Evolutionary conservation across 495 filamentous ascomycete genomes (phyloP), one percentile per base, ranked within the genome.

Genomic region (Cercophora scortea): DNA sequence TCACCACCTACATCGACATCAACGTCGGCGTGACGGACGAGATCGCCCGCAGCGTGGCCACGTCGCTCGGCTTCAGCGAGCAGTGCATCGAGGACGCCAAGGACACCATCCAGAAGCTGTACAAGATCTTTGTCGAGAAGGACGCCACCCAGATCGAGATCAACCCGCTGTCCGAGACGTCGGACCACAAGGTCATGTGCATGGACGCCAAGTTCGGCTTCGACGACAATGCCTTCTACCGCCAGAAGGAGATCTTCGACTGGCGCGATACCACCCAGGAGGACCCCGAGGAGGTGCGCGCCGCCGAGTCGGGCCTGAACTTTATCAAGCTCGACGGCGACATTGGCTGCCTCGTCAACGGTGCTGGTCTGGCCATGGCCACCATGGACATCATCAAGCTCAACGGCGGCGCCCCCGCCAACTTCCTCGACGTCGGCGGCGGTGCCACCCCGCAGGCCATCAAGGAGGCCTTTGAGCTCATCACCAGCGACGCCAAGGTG

Each of bases 371-470:
- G 52, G 93, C 93, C 67, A 98, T 98, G 93, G 93, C 93, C 50
- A 98, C 93, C 60, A 98, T 98, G 93, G 93, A 98, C 72, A 97
- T 98, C 74, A 98, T 98, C 81, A 98, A 98, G 81, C 83, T 98
- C 32, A 98, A 98, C 76, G 93, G 93, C 64, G 93, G 93, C 48
- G 79, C 79, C 64, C 93, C 93, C 49, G 93, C 93, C 53, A 98
- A 98, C 80, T 98, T 98, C 86, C 80, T 98, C 53, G 93, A 98
- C 67, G 94, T 97, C 56, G 93, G 93, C 58, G 93, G 93, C 68
- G 93, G 93, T 76, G 93, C 93, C 55, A 98, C 93, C 50, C 89
- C 92, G 11, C 86, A 89, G 60, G 93, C 93, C 56, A 98, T 98
- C 76, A 89, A 92, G 79, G 84, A 89, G 71, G 93, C 93, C 53